Base-by-base conservation (phyloP, 2,329 filamentous ascomycete species). In the Zymoseptoria brevis region DNA sequence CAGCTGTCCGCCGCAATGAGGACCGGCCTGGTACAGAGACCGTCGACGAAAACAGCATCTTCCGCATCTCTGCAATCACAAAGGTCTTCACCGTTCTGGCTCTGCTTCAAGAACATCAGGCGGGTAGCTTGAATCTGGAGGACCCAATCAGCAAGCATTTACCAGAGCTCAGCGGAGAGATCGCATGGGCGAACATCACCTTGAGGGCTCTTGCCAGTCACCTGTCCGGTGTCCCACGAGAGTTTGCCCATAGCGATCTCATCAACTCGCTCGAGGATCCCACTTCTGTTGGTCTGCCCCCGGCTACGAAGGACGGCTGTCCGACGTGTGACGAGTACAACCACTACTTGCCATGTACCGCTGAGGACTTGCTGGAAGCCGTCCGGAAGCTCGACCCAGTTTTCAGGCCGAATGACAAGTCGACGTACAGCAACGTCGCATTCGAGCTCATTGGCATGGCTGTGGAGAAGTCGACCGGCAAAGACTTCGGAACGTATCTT, bases 41-140 rank as follows among this genome's bases (percentile, higher is more conserved):
- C 26, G 72, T 75, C 52, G 72, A 72, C 50, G 68, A 71, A 7
- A 67, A 75, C 54, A 73, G 71, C 16, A 56, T 75, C 1, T 77
- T 76, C 60, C 72, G 75, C 21, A 68, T 72, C 6, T 68, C 70
- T 4, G 68, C 66, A 3, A 63, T 69, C 58, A 76, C 75, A 7
- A 77, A 78, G 54, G 67, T 83, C 2, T 66, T 82, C 56, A 77
- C 81, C 1, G 75, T 76, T 1, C 75, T 85, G 55, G 79, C 80
- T 1, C 74, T 76, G 1, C 66, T 85, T 11, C 78, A 83, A 57
- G 79, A 80, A 54, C 79, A 83, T 1, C 80, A 83, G 24, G 75
- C 77, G 5, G 80, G 79, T 0, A 69, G 77, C 0, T 63, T 84
- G 0, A 67, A 66, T 1, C 69, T 83, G 0, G 73, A 75, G 3